Base-by-base conservation (phyloP, 2,329 filamentous ascomycete genomes). In the Verticillium nonalfalfae region DNA sequence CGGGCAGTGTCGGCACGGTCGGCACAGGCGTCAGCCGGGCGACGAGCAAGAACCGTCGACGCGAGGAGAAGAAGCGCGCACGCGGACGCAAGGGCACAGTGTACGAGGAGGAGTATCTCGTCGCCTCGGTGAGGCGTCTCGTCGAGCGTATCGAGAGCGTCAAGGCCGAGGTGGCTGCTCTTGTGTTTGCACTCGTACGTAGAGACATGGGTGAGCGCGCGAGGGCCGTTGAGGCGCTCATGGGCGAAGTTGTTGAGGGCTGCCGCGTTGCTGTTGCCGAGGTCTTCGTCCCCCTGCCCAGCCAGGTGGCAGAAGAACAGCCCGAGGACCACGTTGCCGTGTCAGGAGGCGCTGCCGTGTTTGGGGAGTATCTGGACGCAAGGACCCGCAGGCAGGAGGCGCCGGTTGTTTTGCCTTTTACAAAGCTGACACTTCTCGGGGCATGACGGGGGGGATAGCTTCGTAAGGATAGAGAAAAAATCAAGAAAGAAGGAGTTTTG, bases 101-200 rank as follows among this genome's bases (percentile, higher is more conserved):
- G 5, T 99, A 99, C 74, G 95, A 99, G 74, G 94, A 98, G 72
- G 95, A 98, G 75, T 99, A 99, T 74, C 84, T 99, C 5, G 88
- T 97, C 62, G 95, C 93, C 73, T 94, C 89, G 67, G 87, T 98
- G 39, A 85, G 89, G 13, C 82, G 95, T 31, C 81, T 99, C 38
- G 85, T 97, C 14, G 92, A 96, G 73, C 83, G 93, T 39, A 86
- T 97, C 26, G 92, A 93, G 73, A 81, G 80, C 26, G 83, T 89
- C 2, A 83, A 87, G 58, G 81, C 85, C 1, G 95, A 99, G 72
- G 85, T 91, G 0, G 83, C 86, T 70, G 78, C 87, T 15, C 80
- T 98, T 7, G 84, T 97, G 0, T 87, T 90, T 66, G 93, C 90
- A 0, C 78, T 98, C 62, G 80, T 93, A 64, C 83, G 93, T 61